These are phyloP conservation scores for Xylaria sp. DNA, from an alignment of 2,329 filamentous ascomycete genomes.

Conservation along the genomic window DNA sequence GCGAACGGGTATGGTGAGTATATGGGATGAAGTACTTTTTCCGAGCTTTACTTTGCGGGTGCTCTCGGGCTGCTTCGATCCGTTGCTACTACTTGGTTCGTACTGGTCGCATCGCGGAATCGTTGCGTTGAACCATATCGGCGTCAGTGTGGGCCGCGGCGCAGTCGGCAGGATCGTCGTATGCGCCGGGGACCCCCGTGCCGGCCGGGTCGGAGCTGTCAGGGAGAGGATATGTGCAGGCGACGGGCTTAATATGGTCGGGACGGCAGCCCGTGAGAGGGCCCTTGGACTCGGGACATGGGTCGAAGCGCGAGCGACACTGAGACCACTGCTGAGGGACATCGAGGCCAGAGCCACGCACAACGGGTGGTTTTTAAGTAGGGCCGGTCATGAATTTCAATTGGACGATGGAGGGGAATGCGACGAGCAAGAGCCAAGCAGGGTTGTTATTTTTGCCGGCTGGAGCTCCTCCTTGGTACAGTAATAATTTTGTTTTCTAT, in stretches of 20 bases:
- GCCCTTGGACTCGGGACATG: conserved; percentile 28
- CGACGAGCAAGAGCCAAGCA: conserved; percentile 1
- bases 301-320: conserved; percentile 28
- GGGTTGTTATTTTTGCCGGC: conserved; percentile 1
- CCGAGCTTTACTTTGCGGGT: conserved; percentile 59
- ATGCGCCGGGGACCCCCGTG: conserved; percentile 11
- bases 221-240: conserved; percentile 1
- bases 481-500: neutral
- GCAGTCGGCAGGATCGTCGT: conserved; percentile 13
- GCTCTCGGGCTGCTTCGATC: conserved; percentile 39
- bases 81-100: conserved; percentile 18
- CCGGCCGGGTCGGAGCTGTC: conserved; percentile 9
- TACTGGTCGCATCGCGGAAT: conserved; percentile 28
- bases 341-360: conserved; percentile 31
- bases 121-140: conserved; percentile 42
- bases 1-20: too few relatives aligned
- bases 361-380: conserved; percentile 9
- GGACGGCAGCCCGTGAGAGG: conserved; percentile 19
- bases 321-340: conserved; percentile 32
- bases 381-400: conserved; percentile 27
- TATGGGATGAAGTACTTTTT: conserved; percentile 41
- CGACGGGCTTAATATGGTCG: conserved; percentile 1
- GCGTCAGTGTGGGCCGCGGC: conserved; percentile 31
- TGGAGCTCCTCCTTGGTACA: neutral
- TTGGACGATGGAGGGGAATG: neutral